These are phyloP conservation scores for Aphanomyces euteiches DNA, from an alignment of 352 stramenopile genomes.

Conservation along the genomic window DNA sequence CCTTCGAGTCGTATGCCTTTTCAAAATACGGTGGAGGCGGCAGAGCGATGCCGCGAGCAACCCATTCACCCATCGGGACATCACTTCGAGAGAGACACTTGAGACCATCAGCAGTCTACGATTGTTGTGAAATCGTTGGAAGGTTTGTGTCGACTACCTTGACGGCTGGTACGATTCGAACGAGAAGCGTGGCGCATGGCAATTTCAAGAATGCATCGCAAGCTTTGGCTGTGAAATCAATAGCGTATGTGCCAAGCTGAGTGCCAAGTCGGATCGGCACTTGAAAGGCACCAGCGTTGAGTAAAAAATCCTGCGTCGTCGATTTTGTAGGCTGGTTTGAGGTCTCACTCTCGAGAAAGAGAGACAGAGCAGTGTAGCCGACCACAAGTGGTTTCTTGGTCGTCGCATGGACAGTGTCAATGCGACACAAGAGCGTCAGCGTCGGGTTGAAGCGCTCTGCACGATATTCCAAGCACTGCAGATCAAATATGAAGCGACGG, in stretches of 20 bases:
- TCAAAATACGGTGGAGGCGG: slow-evolving; percentile 47
- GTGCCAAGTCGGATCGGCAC: slow-evolving; percentile 60
- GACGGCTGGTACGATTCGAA: slow-evolving; percentile 56
- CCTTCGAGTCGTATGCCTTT: slow-evolving; percentile 52
- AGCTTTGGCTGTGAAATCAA: slow-evolving; percentile 38
- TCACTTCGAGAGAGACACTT: slow-evolving; percentile 54
- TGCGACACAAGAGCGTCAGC: slow-evolving; percentile 72
- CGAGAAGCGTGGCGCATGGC: slow-evolving; percentile 73
- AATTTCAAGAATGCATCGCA: slow-evolving; percentile 47
- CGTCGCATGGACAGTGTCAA: slow-evolving; percentile 71
- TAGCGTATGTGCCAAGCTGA: slow-evolving; percentile 37
- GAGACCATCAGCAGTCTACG: slow-evolving; percentile 57
- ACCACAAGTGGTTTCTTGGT: slow-evolving; percentile 57
- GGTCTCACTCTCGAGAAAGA: slow-evolving; percentile 66
- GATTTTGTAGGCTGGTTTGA: slow-evolving; percentile 44
- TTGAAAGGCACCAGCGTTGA: slow-evolving; percentile 78
- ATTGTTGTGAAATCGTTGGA: background rate
- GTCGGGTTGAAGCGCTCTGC: slow-evolving; percentile 72
- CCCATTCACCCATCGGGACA: slow-evolving; percentile 49
- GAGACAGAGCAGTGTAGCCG: slow-evolving; percentile 63
- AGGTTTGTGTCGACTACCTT: slow-evolving; percentile 34
- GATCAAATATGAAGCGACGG: slow-evolving; percentile 21
- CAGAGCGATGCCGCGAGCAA: slow-evolving; percentile 42
- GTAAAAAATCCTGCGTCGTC: slow-evolving; percentile 46
- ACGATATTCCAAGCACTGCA: slow-evolving; percentile 68